Evolutionary conservation across 805 yeast species (phyloP), one percentile per base, ranked within the genome.

Genomic region (Wickerhamiella slavikovae): DNA sequence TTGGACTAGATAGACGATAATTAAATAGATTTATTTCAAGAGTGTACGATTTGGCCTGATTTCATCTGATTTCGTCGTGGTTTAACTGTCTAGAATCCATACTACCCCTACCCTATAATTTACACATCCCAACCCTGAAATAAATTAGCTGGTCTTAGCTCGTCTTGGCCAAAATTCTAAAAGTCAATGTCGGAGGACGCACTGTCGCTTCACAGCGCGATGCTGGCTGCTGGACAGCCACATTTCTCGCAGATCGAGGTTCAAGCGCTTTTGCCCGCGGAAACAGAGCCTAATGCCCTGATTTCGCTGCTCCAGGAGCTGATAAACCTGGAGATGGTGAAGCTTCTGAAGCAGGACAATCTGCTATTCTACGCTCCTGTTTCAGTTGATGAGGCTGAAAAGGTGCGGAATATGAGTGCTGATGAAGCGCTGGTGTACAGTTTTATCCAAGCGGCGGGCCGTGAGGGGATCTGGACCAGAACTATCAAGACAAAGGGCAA

Each of bases 401-500:
- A 77, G 44, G 67, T 79, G 36, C 60, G 71, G 16, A 62, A 69
- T 22, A 82, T 85, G 94, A 48, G 65, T 6, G 65, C 72, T 17
- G 98, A 89, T 43, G 96, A 89, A 52, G 73, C 83, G 15, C 67
- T 85, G 66, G 75, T 85, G 17, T 85, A 85, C 48, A 72, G 89
- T 1, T 74, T 82, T 44, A 85, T 85, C 38, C 93, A 79, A 44
- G 91, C 92, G 0, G 66, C 91, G 5, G 93, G 89, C 3, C 62
- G 96, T 50, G 95, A 83, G 52, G 95, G 95, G 26, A 80, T 83
- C 30, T 83, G 95, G 95, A 76, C 93, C 9, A 80, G 79, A 53
- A 78, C 93, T 6, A 68, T 83, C 41, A 78, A 78, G 47, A 79
- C 83, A 8, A 71, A 74, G 45, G 77, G 94, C 10, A 82, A 82